Conservation (phyloP, 2,329 filamentous ascomycete genomes). For the Triangularia setosa region DNA sequence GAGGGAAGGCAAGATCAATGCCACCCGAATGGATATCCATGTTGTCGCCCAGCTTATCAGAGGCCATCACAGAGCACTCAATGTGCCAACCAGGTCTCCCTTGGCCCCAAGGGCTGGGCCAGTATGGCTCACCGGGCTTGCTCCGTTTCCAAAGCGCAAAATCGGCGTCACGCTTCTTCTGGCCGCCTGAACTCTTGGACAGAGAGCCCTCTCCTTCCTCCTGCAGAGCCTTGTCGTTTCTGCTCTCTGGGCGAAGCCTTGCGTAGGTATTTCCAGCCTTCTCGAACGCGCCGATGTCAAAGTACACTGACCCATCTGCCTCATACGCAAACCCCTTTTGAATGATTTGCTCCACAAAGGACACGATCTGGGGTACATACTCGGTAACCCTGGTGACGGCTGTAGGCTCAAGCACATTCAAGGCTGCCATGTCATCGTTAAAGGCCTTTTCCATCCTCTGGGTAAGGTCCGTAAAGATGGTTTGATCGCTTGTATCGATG, state of each 20-base stretch:
- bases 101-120: slow-evolving; percentile 82
- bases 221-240: slow-evolving; percentile 75
- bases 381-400: slow-evolving; percentile 87
- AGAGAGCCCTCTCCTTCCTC: slow-evolving; percentile 89
- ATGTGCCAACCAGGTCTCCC: slow-evolving; percentile 95
- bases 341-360: slow-evolving; percentile 78
- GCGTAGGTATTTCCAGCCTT: slow-evolving; percentile 81
- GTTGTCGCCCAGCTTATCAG: slow-evolving; percentile 73
- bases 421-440: slow-evolving; percentile 76
- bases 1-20: slow-evolving; percentile 85
- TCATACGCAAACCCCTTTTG: slow-evolving; percentile 83
- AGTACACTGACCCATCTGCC: slow-evolving; percentile 67
- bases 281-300: slow-evolving; percentile 82
- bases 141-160: slow-evolving; percentile 94
- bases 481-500: slow-evolving; percentile 58
- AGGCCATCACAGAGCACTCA: slow-evolving; percentile 95
- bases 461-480: slow-evolving; percentile 82
- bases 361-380: slow-evolving; percentile 81
- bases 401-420: slow-evolving; percentile 82
- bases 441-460: slow-evolving; percentile 84
- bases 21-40: slow-evolving; percentile 95
- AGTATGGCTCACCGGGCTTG: slow-evolving; percentile 87
- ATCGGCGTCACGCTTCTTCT: slow-evolving; percentile 73
- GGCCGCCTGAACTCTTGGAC: slow-evolving; percentile 51
- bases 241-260: slow-evolving; percentile 77